Conservation (phyloP, 768 basidiomycete genomes). For the Russula sp. region DNA sequence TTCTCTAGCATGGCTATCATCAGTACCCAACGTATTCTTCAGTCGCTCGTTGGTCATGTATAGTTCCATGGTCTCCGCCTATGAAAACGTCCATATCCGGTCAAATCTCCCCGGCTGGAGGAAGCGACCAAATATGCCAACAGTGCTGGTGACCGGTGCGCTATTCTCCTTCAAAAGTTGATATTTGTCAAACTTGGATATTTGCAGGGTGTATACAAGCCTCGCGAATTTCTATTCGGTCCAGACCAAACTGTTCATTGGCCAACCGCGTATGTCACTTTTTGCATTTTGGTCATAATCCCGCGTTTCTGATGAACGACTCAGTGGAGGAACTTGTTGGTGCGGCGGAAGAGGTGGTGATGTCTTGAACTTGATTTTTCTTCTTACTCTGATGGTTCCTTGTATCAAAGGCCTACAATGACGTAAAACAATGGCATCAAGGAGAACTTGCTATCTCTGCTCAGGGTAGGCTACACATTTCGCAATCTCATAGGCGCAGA, state of each 20-base stretch:
- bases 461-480: constrained; percentile 43
- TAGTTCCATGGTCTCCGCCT: constrained; percentile 62
- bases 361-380: not conserved
- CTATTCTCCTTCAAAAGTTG: not conserved
- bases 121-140: constrained; percentile 63
- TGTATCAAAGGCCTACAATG: constrained; percentile 49
- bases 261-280: constrained; percentile 54
- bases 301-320: constrained; percentile 9
- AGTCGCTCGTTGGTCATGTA: constrained; percentile 63
- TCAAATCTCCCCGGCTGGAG: constrained; percentile 57
- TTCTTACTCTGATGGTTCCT: constrained; percentile 3
- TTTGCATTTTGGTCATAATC: not conserved
- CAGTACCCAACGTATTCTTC: constrained; percentile 17
- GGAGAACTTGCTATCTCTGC: constrained; percentile 53
- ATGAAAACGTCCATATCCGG: constrained; percentile 62
- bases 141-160: constrained; percentile 64
- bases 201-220: constrained; percentile 55
- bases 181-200: constrained; percentile 2
- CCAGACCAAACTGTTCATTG: constrained; percentile 53
- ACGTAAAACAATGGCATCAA: constrained; percentile 54
- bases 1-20: not conserved
- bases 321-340: constrained; percentile 57
- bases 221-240: constrained; percentile 57
- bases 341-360: constrained; percentile 58
- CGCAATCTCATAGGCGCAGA: not conserved